Conservation (phyloP, 768 basidiomycete species). For the Leccinum truebloodii region DNA sequence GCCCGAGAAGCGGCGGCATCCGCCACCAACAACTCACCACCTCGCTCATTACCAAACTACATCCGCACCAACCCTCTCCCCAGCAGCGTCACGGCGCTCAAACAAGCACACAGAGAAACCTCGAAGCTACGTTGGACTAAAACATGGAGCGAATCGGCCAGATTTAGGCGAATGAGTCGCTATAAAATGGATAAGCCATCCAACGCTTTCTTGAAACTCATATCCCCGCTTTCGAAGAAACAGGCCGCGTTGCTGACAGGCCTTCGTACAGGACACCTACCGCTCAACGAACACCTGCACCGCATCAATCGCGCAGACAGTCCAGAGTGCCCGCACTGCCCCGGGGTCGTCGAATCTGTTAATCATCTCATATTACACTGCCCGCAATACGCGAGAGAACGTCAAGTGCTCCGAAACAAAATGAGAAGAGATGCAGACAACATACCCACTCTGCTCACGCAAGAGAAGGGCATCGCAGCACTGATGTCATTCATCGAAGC, state of each 20-base stretch:
- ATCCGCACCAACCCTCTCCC: slow-evolving; percentile 45
- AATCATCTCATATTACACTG: neutral
- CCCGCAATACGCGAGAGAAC: neutral
- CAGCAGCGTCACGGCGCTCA: too few relatives aligned
- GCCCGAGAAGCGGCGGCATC: too few relatives aligned
- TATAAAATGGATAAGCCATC: neutral
- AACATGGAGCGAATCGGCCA: too few relatives aligned
- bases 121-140: too few relatives aligned
- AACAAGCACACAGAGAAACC: too few relatives aligned
- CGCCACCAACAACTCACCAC: too few relatives aligned
- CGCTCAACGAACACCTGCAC: neutral
- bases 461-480: too few relatives aligned
- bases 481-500: too few relatives aligned
- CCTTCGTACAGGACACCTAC: neutral
- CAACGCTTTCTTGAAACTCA: neutral
- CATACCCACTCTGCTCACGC: too few relatives aligned
- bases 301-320: neutral
- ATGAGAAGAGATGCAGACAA: too few relatives aligned
- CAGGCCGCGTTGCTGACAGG: neutral
- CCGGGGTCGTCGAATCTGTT: neutral
- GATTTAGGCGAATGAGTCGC: neutral
- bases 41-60: too few relatives aligned
- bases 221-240: neutral
- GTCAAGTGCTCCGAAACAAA: neutral
- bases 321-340: neutral